Conservation (phyloP, 345 rosid species). For the Cardiospermum halicacabum region DNA sequence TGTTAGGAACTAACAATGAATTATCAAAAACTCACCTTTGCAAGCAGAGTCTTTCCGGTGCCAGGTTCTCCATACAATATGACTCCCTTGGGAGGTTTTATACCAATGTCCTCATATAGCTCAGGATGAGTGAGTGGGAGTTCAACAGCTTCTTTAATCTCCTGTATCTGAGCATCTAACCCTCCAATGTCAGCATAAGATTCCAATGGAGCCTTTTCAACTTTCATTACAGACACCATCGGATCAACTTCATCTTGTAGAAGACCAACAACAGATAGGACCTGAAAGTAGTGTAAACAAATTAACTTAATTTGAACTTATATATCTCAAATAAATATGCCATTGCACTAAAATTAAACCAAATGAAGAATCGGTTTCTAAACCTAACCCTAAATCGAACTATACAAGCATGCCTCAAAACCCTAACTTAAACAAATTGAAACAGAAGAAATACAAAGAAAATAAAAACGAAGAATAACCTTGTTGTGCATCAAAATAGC, state of each 20-base stretch:
- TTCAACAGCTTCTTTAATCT: slow-evolving; percentile 98
- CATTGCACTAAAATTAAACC: too few relatives aligned
- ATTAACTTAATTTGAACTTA: neutral
- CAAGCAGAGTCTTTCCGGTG: slow-evolving; percentile 96
- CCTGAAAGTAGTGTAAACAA: slow-evolving; percentile 33
- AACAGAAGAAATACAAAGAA: neutral
- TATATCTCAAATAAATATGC: too few relatives aligned
- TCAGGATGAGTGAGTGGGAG: slow-evolving; percentile 98
- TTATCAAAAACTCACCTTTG: slow-evolving; percentile 88
- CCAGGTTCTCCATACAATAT: slow-evolving; percentile 99
- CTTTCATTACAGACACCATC: slow-evolving; percentile 99
- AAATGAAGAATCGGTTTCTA: too few relatives aligned
- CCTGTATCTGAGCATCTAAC: slow-evolving; percentile 97
- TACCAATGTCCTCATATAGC: slow-evolving; percentile 96
- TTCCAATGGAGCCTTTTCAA: slow-evolving; percentile 96
- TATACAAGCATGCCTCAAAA: neutral
- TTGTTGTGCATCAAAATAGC: slow-evolving; percentile 95
- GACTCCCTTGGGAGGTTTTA: slow-evolving; percentile 98
- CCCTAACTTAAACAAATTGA: neutral
- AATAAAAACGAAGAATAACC: slow-evolving; percentile 30
- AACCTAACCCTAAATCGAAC: too few relatives aligned
- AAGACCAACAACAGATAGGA: slow-evolving; percentile 92
- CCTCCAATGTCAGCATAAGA: slow-evolving; percentile 99
- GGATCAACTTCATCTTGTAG: slow-evolving; percentile 99
- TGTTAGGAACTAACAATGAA: neutral